These are phyloP conservation scores for Inosperma sp. DNA, from an alignment of 768 basidiomycete genomes.

Conservation along the genomic window DNA sequence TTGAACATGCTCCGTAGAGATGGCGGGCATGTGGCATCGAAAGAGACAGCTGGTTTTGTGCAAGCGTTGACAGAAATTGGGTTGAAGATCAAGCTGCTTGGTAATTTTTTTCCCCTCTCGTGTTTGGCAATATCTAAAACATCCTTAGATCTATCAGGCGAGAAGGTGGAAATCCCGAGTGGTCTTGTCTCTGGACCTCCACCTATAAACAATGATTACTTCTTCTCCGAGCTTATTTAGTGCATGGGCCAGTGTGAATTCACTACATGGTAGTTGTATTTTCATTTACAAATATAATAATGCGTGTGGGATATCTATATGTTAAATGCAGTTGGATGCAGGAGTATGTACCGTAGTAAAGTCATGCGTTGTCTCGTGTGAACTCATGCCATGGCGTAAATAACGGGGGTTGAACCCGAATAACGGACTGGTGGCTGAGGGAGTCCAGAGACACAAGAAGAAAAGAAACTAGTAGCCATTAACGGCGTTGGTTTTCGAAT, in stretches of 20 bases:
- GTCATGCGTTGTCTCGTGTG: not conserved
- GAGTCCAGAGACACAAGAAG: not conserved
- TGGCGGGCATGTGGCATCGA: slow-evolving; percentile 77
- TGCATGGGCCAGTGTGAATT: slow-evolving; percentile 7
- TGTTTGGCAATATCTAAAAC: not conserved
- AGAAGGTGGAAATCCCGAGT: slow-evolving; percentile 85
- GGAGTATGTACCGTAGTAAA: slow-evolving; percentile 3
- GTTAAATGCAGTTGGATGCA: slow-evolving; percentile 66
- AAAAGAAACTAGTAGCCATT: slow-evolving; percentile 36
- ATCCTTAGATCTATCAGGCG: slow-evolving; percentile 73
- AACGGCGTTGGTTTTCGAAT: slow-evolving; percentile 31
- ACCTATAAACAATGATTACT: slow-evolving; percentile 77
- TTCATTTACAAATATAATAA: slow-evolving; percentile 23
- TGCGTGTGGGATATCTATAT: slow-evolving; percentile 30
- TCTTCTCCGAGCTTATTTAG: slow-evolving; percentile 68
- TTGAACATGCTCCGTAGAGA: slow-evolving; percentile 81
- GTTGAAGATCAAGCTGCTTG: slow-evolving; percentile 83
- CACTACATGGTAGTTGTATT: slow-evolving; percentile 4
- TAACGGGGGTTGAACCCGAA: slow-evolving; percentile 88
- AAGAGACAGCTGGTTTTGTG: slow-evolving; percentile 83
- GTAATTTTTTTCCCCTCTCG: slow-evolving; percentile 36
- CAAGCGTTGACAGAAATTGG: slow-evolving; percentile 87
- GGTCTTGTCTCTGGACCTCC: slow-evolving; percentile 73
- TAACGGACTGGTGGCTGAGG: slow-evolving; percentile 16
- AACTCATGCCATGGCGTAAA: slow-evolving; percentile 30